Evolutionary conservation across 176 grass and related monocot species (phyloP), one percentile per base, ranked within the genome.

Genomic region (Musa itinerans): DNA sequence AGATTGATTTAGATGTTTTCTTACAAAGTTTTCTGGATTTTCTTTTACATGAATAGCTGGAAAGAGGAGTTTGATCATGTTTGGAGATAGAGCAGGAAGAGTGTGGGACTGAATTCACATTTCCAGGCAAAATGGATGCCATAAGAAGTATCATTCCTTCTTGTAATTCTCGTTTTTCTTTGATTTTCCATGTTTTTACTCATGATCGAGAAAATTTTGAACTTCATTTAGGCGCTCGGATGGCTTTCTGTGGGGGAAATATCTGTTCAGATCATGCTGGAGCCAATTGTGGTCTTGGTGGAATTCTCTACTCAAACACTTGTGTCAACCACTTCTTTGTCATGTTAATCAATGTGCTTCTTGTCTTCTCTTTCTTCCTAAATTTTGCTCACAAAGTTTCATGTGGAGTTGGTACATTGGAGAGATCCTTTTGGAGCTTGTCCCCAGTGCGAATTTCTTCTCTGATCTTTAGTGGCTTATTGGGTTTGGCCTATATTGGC

Each of bases 291-390:
- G 29, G 49, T 27, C 48, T 87, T 5, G 20, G 21, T 8, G 75
- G 51, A 66, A 21, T 84, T 10, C 65, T 89, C 9, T 63, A 89
- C 63, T 89, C 90, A 54, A 91, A 88, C 24, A 87, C 88, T 58
- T 98, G 94, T 78, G 65, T 69, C 14, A 93, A 98, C 71, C 88
- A 98, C 68, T 73, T 91, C 11, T 14, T 87, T 26, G 75, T 52
- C 58, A 58, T 70, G 52, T 80, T 19, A 15, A 62, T 78, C 19
- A 34, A 11, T 20, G 2, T 43, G 4, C 25, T 82, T 27, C 17
- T 98, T 5, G 19, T 77, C 43, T 10, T 90, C 2, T 15, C 69
- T 4, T 65, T 91, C 49, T 51, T 74, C 8, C 11, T 87, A 53
- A 76, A 87, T 25, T 52, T 98, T 2, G 57, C 91, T 27, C 57